Evolutionary conservation across 2,329 filamentous ascomycete species (phyloP).

Genomic region (Cladophialophora carrionii): DNA sequence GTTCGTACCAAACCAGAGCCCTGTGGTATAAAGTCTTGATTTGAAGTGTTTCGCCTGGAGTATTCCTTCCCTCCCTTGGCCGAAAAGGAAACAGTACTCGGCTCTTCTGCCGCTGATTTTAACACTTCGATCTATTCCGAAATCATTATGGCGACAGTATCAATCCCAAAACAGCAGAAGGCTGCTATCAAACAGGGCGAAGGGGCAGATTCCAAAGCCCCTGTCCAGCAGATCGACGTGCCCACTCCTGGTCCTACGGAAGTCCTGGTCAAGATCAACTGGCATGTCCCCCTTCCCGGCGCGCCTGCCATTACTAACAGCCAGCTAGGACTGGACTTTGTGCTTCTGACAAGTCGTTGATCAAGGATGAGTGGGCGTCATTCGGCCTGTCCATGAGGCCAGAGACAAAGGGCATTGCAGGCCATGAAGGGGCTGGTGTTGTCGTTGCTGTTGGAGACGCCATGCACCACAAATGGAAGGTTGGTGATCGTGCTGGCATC

Average conservation of each 20-base stretch:
- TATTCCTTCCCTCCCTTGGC: background rate
- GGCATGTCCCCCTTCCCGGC: slow-evolving; percentile 47
- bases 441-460: slow-evolving; percentile 74
- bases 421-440: slow-evolving; percentile 73
- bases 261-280: slow-evolving; percentile 89
- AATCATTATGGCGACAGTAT: slow-evolving; percentile 31
- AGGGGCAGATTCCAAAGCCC: slow-evolving; percentile 34
- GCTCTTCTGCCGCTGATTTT: background rate
- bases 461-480: slow-evolving; percentile 73
- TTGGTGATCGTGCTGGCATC: slow-evolving; percentile 85
- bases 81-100: background rate
- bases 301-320: slow-evolving; percentile 14
- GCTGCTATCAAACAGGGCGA: slow-evolving; percentile 36
- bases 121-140: background rate
- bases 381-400: slow-evolving; percentile 36
- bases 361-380: slow-evolving; percentile 37
- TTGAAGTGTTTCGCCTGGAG: background rate
- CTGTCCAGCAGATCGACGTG: slow-evolving; percentile 67
- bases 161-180: slow-evolving; percentile 37
- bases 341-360: slow-evolving; percentile 67
- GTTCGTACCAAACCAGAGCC: background rate
- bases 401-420: slow-evolving; percentile 38
- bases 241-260: slow-evolving; percentile 80
- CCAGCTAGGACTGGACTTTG: slow-evolving; percentile 68
- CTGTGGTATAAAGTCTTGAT: background rate